phyloP scores from a whole-genome alignment of 805 yeast species.

The Jamesozyma gamospora region DNA sequence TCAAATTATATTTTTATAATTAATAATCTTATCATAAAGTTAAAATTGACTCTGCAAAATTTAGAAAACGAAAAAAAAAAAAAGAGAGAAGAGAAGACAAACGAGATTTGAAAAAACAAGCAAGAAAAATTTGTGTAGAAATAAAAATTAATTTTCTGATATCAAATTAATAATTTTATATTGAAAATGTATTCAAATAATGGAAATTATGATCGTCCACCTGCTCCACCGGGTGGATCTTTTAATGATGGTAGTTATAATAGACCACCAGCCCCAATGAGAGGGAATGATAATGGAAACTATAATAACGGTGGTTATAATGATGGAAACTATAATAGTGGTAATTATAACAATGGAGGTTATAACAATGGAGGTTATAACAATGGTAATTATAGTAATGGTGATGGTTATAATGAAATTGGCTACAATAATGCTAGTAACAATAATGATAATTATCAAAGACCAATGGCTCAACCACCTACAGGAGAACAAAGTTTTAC shows the following conservation, averaged over 20 bases:
- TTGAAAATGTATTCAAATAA: neutral
- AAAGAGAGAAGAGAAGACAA: no score
- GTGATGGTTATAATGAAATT: constrained; percentile 6
- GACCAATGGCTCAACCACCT: constrained; percentile 11
- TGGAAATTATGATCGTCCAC: constrained; percentile 11
- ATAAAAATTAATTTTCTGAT: no score
- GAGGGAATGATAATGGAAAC: neutral
- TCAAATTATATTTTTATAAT: no score
- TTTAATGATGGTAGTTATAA: neutral
- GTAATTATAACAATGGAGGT: neutral
- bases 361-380: neutral
- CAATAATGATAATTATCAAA: constrained; percentile 4
- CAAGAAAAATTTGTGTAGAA: no score
- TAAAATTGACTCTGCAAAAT: no score
- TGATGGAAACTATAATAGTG: no score
- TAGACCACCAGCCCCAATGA: neutral
- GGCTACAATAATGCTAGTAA: constrained; percentile 2
- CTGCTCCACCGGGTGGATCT: constrained; percentile 4
- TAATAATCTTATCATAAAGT: no score
- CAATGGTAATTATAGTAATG: neutral
- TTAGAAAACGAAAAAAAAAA: no score
- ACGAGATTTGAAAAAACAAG: no score
- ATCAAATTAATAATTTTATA: no score
- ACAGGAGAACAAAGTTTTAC: constrained; percentile 4
- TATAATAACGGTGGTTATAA: no score